Conservation (phyloP, 2,329 filamentous ascomycete genomes). For the Anthostomella pinea region DNA sequence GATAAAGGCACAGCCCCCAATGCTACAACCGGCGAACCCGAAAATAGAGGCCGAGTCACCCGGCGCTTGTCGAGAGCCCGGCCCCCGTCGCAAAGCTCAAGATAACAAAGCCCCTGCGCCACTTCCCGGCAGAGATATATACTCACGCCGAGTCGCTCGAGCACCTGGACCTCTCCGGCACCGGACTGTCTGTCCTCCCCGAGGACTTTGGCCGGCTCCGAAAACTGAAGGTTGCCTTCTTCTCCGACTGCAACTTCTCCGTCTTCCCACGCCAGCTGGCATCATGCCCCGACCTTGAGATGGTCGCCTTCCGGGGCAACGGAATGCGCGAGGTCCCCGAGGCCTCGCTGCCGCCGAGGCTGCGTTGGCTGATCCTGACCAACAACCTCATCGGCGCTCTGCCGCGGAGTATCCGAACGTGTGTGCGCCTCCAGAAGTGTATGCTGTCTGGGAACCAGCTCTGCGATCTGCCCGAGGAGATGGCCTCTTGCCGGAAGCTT, state of each 20-base stretch:
- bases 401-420: constrained; percentile 41
- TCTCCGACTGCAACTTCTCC: constrained; percentile 44
- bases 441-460: constrained; percentile 48
- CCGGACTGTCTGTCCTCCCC: constrained; percentile 40
- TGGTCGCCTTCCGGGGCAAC: constrained; percentile 48
- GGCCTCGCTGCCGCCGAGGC: constrained; percentile 37
- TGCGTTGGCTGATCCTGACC: constrained; percentile 49
- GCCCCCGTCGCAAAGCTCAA: constrained; percentile 33
- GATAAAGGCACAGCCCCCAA: too few species aligned
- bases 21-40: too few species aligned
- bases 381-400: constrained; percentile 40
- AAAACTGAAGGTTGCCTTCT: constrained; percentile 44
- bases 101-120: constrained; percentile 30
- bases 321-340: constrained; percentile 42
- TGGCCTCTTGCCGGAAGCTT: constrained; percentile 43
- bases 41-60: too few species aligned
- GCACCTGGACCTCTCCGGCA: constrained; percentile 48
- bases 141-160: constrained; percentile 40
- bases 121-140: constrained; percentile 41
- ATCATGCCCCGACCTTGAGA: constrained; percentile 44
- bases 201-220: constrained; percentile 38
- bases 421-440: constrained; percentile 44
- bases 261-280: constrained; percentile 41
- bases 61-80: constrained; percentile 1
- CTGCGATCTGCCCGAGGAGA: constrained; percentile 36